phyloP scores from a whole-genome alignment of 164 flowering plant species.

The Liriodendron chinense region DNA sequence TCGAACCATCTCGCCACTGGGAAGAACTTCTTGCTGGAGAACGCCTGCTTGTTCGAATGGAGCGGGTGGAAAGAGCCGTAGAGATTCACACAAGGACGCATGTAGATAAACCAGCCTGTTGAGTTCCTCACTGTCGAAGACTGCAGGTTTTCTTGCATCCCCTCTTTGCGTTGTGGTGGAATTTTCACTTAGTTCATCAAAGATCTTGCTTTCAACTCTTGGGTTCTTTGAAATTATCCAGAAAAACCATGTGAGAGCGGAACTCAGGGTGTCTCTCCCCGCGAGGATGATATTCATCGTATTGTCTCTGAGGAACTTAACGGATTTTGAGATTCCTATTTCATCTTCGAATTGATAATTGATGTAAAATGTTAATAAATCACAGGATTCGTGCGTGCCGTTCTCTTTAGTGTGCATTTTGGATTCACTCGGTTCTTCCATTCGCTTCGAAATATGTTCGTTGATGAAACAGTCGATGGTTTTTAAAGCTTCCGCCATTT shows the following conservation, averaged over 20 bases:
- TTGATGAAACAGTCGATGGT: slow-evolving; percentile 11
- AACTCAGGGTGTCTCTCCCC: slow-evolving; percentile 8
- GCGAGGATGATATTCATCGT: slow-evolving; percentile 12
- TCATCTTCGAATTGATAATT: not conserved
- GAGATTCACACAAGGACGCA: slow-evolving; percentile 34
- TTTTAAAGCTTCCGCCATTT: slow-evolving; percentile 5
- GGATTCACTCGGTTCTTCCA: too few species aligned
- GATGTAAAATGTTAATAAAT: too few species aligned
- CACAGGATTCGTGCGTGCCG: too few species aligned
- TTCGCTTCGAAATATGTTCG: slow-evolving; percentile 7
- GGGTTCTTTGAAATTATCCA: slow-evolving; percentile 11
- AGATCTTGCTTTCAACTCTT: not conserved
- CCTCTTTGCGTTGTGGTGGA: not conserved
- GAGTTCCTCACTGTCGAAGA: slow-evolving; percentile 20
- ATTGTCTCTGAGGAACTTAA: slow-evolving; percentile 10
- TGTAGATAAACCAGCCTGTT: slow-evolving; percentile 29
- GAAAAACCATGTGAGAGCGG: slow-evolving; percentile 17
- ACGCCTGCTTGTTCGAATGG: slow-evolving; percentile 25
- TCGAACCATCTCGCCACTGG: slow-evolving; percentile 21
- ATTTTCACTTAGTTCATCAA: not conserved
- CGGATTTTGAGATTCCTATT: not conserved
- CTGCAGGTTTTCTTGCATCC: not conserved
- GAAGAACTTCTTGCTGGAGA: slow-evolving; percentile 20
- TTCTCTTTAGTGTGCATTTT: too few species aligned
- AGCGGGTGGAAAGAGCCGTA: slow-evolving; percentile 35